Base-by-base conservation (phyloP, 1,284 basidiomycete genomes). In the Ceratobasidium sp. region DNA sequence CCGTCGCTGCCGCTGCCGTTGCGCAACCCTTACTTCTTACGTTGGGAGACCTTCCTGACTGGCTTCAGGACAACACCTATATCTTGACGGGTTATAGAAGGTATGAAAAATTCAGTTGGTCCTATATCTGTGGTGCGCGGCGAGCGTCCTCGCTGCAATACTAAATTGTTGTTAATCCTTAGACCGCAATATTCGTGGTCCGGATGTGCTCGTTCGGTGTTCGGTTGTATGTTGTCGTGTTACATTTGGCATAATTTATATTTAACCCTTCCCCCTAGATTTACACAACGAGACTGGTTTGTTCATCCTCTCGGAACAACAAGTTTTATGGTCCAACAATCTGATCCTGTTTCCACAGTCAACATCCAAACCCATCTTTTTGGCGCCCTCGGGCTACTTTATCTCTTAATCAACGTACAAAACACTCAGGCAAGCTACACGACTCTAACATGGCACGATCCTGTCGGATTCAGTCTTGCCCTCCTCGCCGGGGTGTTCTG, bases 341-440 rank as follows among this genome's bases (percentile, higher is more conserved):
- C 22, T 47, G 19, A 33, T 31, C 64, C n/a, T n/a, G n/a, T n/a
- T n/a, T n/a, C n/a, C n/a, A 22, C 77, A 95, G 94, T 97, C 76
- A 97, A 98, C 83, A 96, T 97, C 67, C 94, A 96, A 82, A 93
- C 88, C 66, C 96, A 97, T 80, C 85, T 96, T 8, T 88, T 90
- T 85, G 94, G 92, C 36, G 91, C 92, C 19, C 80, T 90, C 14
- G 80, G 93, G 66, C 95, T 96, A 80, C 73, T 84, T 44, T 79
- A 84, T 22, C 87, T 90, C 79, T 84, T 94, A 69, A 81, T 91
- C 62, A 83, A 83, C 74, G 87, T 88, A 2, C 82, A 85, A 54
- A 83, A 84, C 74, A 84, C 91, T 79, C 81, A 90, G 67, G 82
- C 82, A 36, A 81, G 83, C 51, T 85, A 90, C 77, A 84, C 85